Base-by-base conservation (phyloP, 257 asterid species). In the Solanum piurae region DNA sequence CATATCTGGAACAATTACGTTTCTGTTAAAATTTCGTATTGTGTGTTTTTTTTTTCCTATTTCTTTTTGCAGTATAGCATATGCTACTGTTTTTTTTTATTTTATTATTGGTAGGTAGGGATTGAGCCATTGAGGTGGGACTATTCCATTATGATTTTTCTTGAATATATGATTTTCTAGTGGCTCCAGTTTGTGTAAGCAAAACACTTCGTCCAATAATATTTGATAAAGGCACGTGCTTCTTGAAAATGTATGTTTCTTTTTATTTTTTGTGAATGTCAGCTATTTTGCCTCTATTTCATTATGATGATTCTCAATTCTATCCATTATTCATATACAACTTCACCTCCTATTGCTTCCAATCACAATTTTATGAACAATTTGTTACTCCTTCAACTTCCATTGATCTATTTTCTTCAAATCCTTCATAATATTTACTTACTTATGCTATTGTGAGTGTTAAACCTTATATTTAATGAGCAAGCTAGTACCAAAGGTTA, bases 231-330 rank as follows among this genome's bases (percentile, higher is more conserved):
- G 75, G 88, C 89, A 89, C 82, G 88, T 89, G 91, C 88, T 82
- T 60, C 49, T 77, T 42, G 64, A 27, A 76, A 87, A 64, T 7
- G 46, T 44, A 44, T 68, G 82, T 42, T 84, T 89, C 89, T 80
- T 42, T 80, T 82, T 85, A 88, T 33, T 44, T 86, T 87, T 89
- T 87, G 91, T 87, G 89, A 46, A 84, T 77, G 88, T 87, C 88
- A 58, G 77, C 88, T 89, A 87, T 85, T 87, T 77, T 46, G 85
- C 83, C 72, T 86, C 83, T 80, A 80, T 68, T 31, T 31, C 33
- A 31, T 31, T 31, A 31, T 31, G 68, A 34, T 80, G 37, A 1
- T 38, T 80, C 74, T 89, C 85, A 87, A 36, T 85, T 21, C 76
- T 23, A 29, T 74, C 66, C 9, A 46, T 73, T 34, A 6, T 52